These are phyloP conservation scores for Claviceps africana DNA, from an alignment of 2,329 filamentous ascomycete species.

Conservation along the genomic window DNA sequence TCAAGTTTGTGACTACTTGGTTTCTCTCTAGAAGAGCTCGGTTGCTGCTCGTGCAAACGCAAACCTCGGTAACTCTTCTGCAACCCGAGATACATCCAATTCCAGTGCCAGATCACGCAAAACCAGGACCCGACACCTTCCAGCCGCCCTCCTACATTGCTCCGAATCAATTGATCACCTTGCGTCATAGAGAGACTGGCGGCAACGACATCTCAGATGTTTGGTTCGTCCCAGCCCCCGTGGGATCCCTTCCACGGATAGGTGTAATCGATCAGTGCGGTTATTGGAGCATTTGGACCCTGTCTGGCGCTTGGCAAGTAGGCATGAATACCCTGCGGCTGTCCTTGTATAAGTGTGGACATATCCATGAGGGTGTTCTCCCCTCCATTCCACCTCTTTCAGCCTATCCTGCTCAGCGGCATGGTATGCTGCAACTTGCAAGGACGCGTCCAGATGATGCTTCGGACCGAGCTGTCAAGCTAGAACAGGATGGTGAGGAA, in stretches of 20 bases:
- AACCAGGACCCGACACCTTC: slow-evolving; percentile 2
- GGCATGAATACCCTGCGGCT: slow-evolving; percentile 21
- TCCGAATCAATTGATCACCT: slow-evolving; percentile 37
- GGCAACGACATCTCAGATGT: slow-evolving; percentile 46
- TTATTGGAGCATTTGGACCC: slow-evolving; percentile 54
- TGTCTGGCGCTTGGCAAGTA: slow-evolving; percentile 25
- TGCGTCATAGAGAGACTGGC: slow-evolving; percentile 39
- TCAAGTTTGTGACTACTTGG: slow-evolving; percentile 33
- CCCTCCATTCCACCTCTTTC: slow-evolving; percentile 18
- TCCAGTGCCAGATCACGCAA: slow-evolving; percentile 16
- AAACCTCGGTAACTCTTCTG: slow-evolving; percentile 36
- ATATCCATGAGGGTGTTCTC: slow-evolving; percentile 27
- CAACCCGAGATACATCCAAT: slow-evolving; percentile 33
- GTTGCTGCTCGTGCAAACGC: slow-evolving; percentile 42
- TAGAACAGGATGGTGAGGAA: slow-evolving; percentile 1
- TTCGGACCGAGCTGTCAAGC: slow-evolving; percentile 9
- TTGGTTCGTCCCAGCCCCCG: slow-evolving; percentile 42
- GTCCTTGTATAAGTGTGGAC: slow-evolving; percentile 26
- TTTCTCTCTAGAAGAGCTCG: slow-evolving; percentile 24
- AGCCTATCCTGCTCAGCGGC: slow-evolving; percentile 19
- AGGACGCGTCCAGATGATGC: slow-evolving; percentile 10
- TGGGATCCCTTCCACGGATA: slow-evolving; percentile 42
- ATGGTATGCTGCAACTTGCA: slow-evolving; percentile 31
- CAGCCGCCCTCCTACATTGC: slow-evolving; percentile 36
- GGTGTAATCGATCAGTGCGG: slow-evolving; percentile 52